These are phyloP conservation scores for Acidomyces sp. DNA, from an alignment of 495 filamentous ascomycete genomes.

Conservation along the genomic window DNA sequence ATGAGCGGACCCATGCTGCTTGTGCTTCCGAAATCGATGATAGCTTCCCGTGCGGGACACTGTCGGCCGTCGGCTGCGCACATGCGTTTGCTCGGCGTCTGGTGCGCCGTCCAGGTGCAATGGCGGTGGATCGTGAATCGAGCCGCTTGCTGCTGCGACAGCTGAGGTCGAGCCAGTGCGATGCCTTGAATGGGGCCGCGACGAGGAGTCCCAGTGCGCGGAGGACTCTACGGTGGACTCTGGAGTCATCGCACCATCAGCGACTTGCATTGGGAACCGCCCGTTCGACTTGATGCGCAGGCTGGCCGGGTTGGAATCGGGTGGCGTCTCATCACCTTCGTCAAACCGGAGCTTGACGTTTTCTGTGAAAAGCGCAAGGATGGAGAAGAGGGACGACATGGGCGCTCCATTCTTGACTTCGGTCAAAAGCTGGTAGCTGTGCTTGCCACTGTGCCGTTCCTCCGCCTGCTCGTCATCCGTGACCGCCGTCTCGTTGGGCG, in stretches of 20 bases:
- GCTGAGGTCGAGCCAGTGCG: constrained; percentile 18
- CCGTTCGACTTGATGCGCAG: constrained; percentile 1
- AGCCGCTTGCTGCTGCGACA: constrained; percentile 18
- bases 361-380: constrained; percentile 91
- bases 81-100: constrained; percentile 7
- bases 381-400: constrained; percentile 96
- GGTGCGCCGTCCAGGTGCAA: constrained; percentile 38
- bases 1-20: constrained; percentile 64
- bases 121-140: constrained; percentile 48
- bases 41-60: constrained; percentile 13
- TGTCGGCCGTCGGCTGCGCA: constrained; percentile 9
- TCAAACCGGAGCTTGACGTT: constrained; percentile 68
- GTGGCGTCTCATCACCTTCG: constrained; percentile 25
- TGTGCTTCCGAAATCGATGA: constrained; percentile 28
- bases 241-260: constrained; percentile 14
- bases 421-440: constrained; percentile 83
- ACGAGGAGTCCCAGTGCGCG: background rate
- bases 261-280: constrained; percentile 1
- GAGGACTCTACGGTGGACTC: constrained; percentile 16
- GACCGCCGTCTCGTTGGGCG: constrained; percentile 24
- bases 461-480: constrained; percentile 58
- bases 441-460: constrained; percentile 43
- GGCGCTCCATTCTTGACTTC: constrained; percentile 97
- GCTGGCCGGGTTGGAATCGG: constrained; percentile 15
- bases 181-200: constrained; percentile 15